Evolutionary conservation across 768 basidiomycete species (phyloP).

Genomic region (Mycena vulgaris): DNA sequence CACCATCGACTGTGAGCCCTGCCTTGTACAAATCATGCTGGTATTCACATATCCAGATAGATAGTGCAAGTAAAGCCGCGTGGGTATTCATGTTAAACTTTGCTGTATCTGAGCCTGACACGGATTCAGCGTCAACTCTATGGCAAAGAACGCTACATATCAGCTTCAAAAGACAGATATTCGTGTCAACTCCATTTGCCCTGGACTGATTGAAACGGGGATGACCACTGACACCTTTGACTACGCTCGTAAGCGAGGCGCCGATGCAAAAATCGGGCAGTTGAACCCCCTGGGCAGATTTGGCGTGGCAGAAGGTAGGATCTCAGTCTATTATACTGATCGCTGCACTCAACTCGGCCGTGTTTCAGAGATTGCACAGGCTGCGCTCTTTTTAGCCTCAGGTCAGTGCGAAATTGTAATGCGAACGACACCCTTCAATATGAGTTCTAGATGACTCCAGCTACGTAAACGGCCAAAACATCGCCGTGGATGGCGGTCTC

Average conservation of each 20-base stretch:
- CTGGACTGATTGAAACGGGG: conserved; percentile 93
- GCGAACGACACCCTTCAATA: conserved; percentile 9
- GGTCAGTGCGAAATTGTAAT: conserved; percentile 61
- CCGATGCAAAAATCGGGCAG: conserved; percentile 82
- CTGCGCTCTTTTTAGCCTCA: conserved; percentile 89
- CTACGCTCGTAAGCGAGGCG: conserved; percentile 82
- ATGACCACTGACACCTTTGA: conserved; percentile 90
- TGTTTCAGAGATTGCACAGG: conserved; percentile 86
- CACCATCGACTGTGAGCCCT: conserved; percentile 79
- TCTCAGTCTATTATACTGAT: conserved; percentile 20
- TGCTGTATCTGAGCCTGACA: neutral
- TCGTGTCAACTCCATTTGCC: conserved; percentile 92
- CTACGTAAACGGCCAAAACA: conserved; percentile 92
- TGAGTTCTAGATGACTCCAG: conserved; percentile 81
- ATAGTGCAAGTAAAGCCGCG: conserved; percentile 96
- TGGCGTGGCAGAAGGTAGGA: conserved; percentile 83
- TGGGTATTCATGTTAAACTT: conserved; percentile 55
- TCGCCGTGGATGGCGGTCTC: conserved; percentile 90
- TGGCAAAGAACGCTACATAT: conserved; percentile 87
- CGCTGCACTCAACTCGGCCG: conserved; percentile 22
- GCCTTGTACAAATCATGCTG: neutral
- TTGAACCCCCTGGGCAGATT: conserved; percentile 88
- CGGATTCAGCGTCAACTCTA: conserved; percentile 80
- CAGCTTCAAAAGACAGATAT: conserved; percentile 87
- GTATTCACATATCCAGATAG: conserved; percentile 53